phyloP scores from a whole-genome alignment of 2,329 filamentous ascomycete genomes.

The Beauveria sp. region DNA sequence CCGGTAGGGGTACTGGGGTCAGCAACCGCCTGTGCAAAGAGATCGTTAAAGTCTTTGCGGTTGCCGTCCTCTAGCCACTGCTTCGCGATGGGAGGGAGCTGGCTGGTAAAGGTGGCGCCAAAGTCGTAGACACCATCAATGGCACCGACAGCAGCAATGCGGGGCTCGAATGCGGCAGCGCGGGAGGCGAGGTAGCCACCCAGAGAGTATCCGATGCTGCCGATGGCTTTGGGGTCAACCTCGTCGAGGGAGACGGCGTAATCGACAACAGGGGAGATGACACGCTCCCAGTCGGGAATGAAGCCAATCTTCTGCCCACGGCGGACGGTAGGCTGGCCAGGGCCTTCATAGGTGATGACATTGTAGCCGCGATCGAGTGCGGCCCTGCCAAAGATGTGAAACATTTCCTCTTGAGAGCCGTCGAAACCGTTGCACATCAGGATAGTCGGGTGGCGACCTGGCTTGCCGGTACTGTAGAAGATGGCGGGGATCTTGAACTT shows the following conservation, averaged over 20 bases:
- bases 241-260: conserved; percentile 21
- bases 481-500: conserved; percentile 29
- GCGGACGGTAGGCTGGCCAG: conserved; percentile 34
- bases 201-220: conserved; percentile 32
- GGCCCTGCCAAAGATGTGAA: conserved; percentile 27
- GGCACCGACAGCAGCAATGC: conserved; percentile 31
- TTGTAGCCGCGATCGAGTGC: conserved; percentile 34
- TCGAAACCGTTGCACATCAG: conserved; percentile 37
- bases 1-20: conserved; percentile 10
- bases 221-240: conserved; percentile 26
- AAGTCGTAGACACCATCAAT: conserved; percentile 32
- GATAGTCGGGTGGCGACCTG: conserved; percentile 27
- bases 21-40: conserved; percentile 5
- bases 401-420: conserved; percentile 35
- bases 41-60: conserved; percentile 15
- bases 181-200: conserved; percentile 32
- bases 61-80: conserved; percentile 14
- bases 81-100: conserved; percentile 9
- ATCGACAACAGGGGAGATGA: conserved; percentile 33
- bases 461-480: conserved; percentile 21
- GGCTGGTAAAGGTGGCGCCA: conserved; percentile 11
- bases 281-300: conserved; percentile 36
- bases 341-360: conserved; percentile 37
- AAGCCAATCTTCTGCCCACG: conserved; percentile 35
- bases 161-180: conserved; percentile 36